Base-by-base conservation (phyloP, 2,329 filamentous ascomycete genomes). In the Alternaria novae-zelandiae region DNA sequence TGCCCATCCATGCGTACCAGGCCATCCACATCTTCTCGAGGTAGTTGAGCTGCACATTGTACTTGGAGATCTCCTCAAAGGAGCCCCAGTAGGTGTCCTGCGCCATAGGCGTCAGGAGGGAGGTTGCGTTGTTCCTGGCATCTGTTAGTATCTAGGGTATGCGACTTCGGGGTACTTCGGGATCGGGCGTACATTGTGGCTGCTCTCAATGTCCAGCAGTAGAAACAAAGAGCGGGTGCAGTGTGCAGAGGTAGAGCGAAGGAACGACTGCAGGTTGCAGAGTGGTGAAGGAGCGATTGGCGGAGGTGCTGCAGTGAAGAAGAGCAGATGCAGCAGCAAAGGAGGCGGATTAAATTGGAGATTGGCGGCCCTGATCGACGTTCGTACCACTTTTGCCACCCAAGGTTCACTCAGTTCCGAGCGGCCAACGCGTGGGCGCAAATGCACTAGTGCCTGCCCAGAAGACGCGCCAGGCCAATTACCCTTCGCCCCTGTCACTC, bases 1-100 rank as follows among this genome's bases (percentile, higher is more conserved):
- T 99, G 81, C 97, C 93, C 91, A 98, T 97, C 87, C 90, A 99
- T 15, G 95, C 88, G 81, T 99, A 99, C 95, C 94, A 98, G 44
- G 94, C 90, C 54, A 92, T 91, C 96, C 96, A 99, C 70, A 97
- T 86, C 78, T 90, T 90, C 86, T 99, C 96, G 76, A 90, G 84
- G 68, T 93, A 86, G 82, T 93, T 97, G 77, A 99, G 89, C 71
- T 94, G 88, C 61, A 96, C 87, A 87, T 97, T 96, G 86, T 88
- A 88, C 70, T 88, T 86, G 25, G 87, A 86, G 67, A 91, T 87
- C 72, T 89, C 86, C 63, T 89, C 85, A 76, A 88, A 91, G 66
- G 89, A 86, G 71, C 84, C 86, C 88, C 88, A 90, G 80, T 90
- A 91, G 51, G 87, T 87, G 67, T 86, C 84, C 57, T 84, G 81